These are phyloP conservation scores for Dendryphion nanum DNA, from an alignment of 2,329 filamentous ascomycete genomes.

Conservation along the genomic window DNA sequence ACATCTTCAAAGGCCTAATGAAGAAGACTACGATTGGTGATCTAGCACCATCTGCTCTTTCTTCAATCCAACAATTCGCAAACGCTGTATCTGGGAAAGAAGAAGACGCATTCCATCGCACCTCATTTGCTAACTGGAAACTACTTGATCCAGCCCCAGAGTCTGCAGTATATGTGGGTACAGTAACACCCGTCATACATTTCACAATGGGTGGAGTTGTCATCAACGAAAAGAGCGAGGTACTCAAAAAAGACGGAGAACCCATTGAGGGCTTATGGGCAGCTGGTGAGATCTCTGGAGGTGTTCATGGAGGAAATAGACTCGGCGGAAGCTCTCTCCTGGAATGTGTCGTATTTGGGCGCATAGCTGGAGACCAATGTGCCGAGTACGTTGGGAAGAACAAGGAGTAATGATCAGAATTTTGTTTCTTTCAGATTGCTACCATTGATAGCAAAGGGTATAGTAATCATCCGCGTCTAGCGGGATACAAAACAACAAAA, in stretches of 20 bases:
- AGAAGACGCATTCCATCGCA: constrained; percentile 50
- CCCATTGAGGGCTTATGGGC: constrained; percentile 60
- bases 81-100: constrained; percentile 41
- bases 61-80: constrained; percentile 52
- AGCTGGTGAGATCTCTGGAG: constrained; percentile 64
- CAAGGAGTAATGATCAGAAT: no score
- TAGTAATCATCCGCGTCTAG: no score
- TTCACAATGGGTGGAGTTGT: constrained; percentile 67
- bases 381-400: constrained; percentile 14
- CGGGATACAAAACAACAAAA: no score
- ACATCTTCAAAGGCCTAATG: constrained; percentile 62
- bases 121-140: constrained; percentile 56
- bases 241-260: constrained; percentile 45
- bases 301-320: constrained; percentile 63
- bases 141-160: constrained; percentile 50
- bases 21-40: constrained; percentile 56
- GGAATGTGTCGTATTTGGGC: constrained; percentile 64
- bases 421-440: no score
- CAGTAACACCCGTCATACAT: constrained; percentile 62
- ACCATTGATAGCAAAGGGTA: no score
- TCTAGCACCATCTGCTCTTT: constrained; percentile 38
- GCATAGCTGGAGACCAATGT: constrained; percentile 50
- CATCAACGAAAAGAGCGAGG: constrained; percentile 54
- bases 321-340: constrained; percentile 61
- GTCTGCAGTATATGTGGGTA: constrained; percentile 57